Evolutionary conservation across 257 asterid species (phyloP), one percentile per base, ranked within the genome.

Genomic region (Rhazya stricta): DNA sequence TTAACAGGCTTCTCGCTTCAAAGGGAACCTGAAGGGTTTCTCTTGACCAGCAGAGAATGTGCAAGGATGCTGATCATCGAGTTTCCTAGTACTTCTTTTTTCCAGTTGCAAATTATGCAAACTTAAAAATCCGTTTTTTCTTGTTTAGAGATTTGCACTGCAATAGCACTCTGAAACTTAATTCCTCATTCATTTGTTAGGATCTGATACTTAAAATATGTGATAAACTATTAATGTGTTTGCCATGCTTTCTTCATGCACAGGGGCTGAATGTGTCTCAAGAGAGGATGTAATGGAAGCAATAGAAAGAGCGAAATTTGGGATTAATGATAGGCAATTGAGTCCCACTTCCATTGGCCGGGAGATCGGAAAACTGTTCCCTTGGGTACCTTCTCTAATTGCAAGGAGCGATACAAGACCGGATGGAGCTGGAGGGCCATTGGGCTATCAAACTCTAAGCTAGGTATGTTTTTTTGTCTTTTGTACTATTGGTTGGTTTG

Each of bases 231-330:
- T 10, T 67, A 60, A 46, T 57, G n/a, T 9, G 58, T 27, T 82
- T 36, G 9, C 15, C 67, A 56, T 34, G 32, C 66, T 48, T 75
- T 66, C 11, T 23, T 29, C 76, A 66, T 77, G 13, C 10, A 56
- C 89, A 94, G 99, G 99, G 66, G 91, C 89, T 39, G 97, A 86
- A 72, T 79, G 74, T 66, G 98, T 94, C 37, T 78, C 96, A 1
- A 86, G 99, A 81, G 98, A 94, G 81, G 97, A 94, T 78, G 79
- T 94, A 71, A 90, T 94, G 97, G 96, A 92, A 83, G 94, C 99
- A 13, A 86, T 94, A 69, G 98, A 92, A 77, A 88, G 98, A 81
- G 99, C 97, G 21, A 94, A 87, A 80, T 92, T 83, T 39, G 99
- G 98, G 29, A 91, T 92, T 61, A 92, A 88, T 8, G 89, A 89